Percentiles rank a stretch among this genome's conserved stretches.
Evolutionary conservation across 2,329 filamentous ascomycete species (phyloP).

Genomic region (Corinectria fuckeliana): DNA sequence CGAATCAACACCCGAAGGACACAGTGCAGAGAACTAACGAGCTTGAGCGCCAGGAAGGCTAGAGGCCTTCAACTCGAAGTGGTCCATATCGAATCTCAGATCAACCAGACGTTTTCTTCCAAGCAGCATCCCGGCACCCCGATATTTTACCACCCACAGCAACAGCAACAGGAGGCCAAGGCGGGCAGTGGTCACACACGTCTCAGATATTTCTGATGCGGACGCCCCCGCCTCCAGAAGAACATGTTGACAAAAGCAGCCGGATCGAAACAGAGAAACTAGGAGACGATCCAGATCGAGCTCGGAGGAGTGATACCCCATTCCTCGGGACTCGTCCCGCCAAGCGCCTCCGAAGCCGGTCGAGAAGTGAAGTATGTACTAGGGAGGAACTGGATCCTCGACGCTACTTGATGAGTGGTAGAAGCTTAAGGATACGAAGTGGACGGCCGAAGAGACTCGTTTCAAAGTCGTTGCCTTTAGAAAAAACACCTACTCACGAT

Average conservation of each 20-base stretch:
- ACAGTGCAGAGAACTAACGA: conserved; percentile 17
- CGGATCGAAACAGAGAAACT: not conserved
- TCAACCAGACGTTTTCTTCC: conserved; percentile 1
- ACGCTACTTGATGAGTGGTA: conserved; percentile 29
- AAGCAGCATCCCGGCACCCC: conserved; percentile 1
- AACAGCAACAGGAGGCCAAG: not conserved
- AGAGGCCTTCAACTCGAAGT: conserved; percentile 24
- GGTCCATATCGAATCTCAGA: not conserved
- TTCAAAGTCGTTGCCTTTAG: conserved; percentile 36
- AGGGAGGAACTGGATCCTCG: conserved; percentile 24
- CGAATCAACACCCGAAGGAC: conserved; percentile 20
- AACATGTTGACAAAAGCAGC: not conserved
- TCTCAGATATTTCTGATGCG: conserved; percentile 28
- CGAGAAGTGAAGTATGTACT: conserved; percentile 5
- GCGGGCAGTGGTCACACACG: conserved; percentile 22
- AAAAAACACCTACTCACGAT: conserved; percentile 30
- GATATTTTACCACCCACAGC: not conserved
- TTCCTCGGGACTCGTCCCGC: not conserved
- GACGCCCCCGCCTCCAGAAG: conserved; percentile 23
- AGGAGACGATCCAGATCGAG: not conserved
- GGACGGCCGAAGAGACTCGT: conserved; percentile 29
- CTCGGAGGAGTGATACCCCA: not conserved
- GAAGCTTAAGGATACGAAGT: conserved; percentile 22
- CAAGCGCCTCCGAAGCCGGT: conserved; percentile 18
- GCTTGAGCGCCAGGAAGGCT: conserved; percentile 28